Evolutionary conservation across 1,284 basidiomycete species (phyloP), one percentile per base, ranked within the genome.

Genomic region (Coniferiporia sulphurascens): DNA sequence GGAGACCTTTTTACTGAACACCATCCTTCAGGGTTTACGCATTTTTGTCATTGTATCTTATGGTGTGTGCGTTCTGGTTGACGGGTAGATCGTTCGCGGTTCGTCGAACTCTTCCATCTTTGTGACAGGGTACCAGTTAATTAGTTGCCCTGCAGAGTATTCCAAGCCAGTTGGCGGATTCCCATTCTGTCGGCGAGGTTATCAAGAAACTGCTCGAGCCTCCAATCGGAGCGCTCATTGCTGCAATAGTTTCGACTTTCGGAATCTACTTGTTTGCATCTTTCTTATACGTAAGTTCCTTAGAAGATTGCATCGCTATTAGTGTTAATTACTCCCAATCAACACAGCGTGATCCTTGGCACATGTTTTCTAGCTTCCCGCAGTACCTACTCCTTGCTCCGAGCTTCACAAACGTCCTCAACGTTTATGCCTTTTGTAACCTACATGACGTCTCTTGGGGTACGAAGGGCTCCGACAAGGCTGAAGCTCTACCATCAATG

Each of bases 351-450:
- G 95, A 98, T 74, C 95, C 95, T 5, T 98, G 95, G 95, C 95
- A 98, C 72, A 92, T 99, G 88, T 85, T 96, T 73, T 93, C 92
- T n/a, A 95, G 92, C 68, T 95, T 98, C 80, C 79, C 89, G 65
- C 95, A 97, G 72, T 98, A 97, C 72, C 76, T 97, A 66, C 85
- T 87, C 64, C 73, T 97, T 56, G 95, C 94, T 15, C 92, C 92
- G 0, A 93, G 89, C 66, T 95, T 96, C 76, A 94, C 88, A 52
- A 98, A 97, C 69, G 87, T 97, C 32, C 82, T 98, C 66, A 97
- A 97, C 73, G 92, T 96, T 36, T 98, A 97, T 69, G 93, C 94
- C 0, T 98, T 98, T 78, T 97, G 94, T 73, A 96, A 95, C 74
- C 75, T 95, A 70, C 92, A 94, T 72, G 92, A 94, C 73, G 93